Conservation (phyloP, 129 eudicot species). For the Pulicaria dysenterica region DNA sequence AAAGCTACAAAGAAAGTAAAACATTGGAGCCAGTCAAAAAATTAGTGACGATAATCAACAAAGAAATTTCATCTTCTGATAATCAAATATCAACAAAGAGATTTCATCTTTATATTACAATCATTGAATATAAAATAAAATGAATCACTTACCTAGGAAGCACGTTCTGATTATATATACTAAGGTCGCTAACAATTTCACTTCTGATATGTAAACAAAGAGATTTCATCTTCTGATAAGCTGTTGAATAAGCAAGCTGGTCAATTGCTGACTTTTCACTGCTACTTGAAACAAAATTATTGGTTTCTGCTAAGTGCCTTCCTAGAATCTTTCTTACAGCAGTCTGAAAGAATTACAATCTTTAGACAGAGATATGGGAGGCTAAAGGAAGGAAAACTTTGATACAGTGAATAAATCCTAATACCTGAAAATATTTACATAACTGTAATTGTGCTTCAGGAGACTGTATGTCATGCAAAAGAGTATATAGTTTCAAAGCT, state of each 20-base stretch:
- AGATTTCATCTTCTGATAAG: constrained; percentile 72
- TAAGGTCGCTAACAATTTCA: constrained; percentile 68
- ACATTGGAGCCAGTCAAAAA: not conserved
- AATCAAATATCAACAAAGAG: not conserved
- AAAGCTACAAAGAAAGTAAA: constrained; percentile 46
- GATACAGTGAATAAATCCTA: not conserved
- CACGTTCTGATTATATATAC: constrained; percentile 57
- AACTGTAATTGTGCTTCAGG: constrained; percentile 68
- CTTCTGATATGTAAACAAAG: constrained; percentile 54
- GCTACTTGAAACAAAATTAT: constrained; percentile 50
- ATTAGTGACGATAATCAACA: constrained; percentile 6
- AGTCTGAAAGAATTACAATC: constrained; percentile 41
- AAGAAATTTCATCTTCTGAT: not conserved
- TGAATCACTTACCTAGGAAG: constrained; percentile 62
- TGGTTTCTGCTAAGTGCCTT: constrained; percentile 66
- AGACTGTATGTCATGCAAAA: constrained; percentile 56
- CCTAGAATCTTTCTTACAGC: constrained; percentile 77
- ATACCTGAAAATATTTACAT: constrained; percentile 82
- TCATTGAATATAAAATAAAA: not conserved
- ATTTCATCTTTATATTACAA: not conserved
- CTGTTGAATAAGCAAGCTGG: constrained; percentile 44
- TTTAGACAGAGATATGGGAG: constrained; percentile 8
- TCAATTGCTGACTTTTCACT: constrained; percentile 45
- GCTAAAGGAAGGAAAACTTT: not conserved
- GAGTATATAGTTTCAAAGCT: constrained; percentile 68